Conservation (phyloP, 176 grass and related monocot species). For the Typha latifolia region DNA sequence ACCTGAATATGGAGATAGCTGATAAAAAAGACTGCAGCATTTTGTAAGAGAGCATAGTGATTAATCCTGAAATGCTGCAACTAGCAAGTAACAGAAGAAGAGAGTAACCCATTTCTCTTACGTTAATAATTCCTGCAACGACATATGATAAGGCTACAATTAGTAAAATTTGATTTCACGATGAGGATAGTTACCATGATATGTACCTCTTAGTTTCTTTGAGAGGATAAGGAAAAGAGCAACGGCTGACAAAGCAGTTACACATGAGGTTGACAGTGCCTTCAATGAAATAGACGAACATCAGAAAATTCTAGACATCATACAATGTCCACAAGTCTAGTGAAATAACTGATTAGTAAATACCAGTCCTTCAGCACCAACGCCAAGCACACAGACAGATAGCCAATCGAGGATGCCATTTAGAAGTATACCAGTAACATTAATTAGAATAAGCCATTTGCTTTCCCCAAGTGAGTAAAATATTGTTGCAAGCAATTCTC, state of each 20-base stretch:
- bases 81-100: slow-evolving; percentile 2
- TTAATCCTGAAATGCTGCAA: background rate
- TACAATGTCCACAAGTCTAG: background rate
- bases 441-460: background rate
- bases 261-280: slow-evolving; percentile 5
- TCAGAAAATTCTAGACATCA: background rate
- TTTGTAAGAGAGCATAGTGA: background rate
- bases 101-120: background rate
- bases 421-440: background rate
- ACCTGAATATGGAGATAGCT: background rate
- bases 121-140: background rate
- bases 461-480: slow-evolving; percentile 3
- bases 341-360: background rate
- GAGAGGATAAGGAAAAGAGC: slow-evolving; percentile 1
- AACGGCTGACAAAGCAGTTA: slow-evolving; percentile 4
- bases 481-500: background rate
- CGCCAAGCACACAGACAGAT: background rate
- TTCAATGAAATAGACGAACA: background rate
- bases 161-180: slow-evolving; percentile 1
- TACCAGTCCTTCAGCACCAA: slow-evolving; percentile 8
- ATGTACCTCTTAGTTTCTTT: slow-evolving; percentile 4
- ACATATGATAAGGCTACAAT: background rate
- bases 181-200: background rate
- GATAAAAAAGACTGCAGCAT: slow-evolving; percentile 1
- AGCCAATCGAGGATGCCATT: slow-evolving; percentile 9